Conservation (phyloP, 106 monocot genomes). For the Chionographis japonica region DNA sequence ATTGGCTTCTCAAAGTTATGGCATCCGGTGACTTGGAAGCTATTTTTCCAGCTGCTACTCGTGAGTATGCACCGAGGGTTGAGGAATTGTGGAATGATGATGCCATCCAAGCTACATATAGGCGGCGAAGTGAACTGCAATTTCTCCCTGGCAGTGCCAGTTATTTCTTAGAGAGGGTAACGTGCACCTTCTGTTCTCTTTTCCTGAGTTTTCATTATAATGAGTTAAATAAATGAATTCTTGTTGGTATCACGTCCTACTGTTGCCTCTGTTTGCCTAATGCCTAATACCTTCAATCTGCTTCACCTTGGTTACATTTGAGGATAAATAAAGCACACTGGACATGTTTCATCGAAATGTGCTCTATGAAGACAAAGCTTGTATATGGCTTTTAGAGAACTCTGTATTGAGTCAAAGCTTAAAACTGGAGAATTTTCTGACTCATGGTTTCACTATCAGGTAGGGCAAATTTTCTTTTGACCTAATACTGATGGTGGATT, state of each 20-base stretch:
- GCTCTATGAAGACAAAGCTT: no score
- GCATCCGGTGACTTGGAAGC: slow-evolving; percentile 67
- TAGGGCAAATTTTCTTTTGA: no score
- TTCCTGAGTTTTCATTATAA: not conserved
- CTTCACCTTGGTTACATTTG: not conserved
- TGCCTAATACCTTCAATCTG: not conserved
- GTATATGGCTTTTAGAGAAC: no score
- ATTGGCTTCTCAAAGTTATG: slow-evolving; percentile 69
- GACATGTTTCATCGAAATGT: no score
- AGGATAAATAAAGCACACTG: no score
- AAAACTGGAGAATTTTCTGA: no score
- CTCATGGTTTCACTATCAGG: no score
- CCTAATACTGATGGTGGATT: no score
- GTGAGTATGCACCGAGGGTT: slow-evolving; percentile 72
- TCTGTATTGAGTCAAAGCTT: no score
- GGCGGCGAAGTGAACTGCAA: slow-evolving; percentile 50
- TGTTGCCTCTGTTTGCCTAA: not conserved
- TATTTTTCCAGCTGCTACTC: slow-evolving; percentile 79
- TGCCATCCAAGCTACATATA: slow-evolving; percentile 82
- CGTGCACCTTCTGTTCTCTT: not conserved
- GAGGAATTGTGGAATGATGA: slow-evolving; percentile 87
- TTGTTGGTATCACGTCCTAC: not conserved
- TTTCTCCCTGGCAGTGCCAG: slow-evolving; percentile 54
- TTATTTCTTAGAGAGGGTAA: slow-evolving; percentile 84
- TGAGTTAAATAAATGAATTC: not conserved